phyloP scores from a whole-genome alignment of 345 rosid species.

The Balakata baccata region DNA sequence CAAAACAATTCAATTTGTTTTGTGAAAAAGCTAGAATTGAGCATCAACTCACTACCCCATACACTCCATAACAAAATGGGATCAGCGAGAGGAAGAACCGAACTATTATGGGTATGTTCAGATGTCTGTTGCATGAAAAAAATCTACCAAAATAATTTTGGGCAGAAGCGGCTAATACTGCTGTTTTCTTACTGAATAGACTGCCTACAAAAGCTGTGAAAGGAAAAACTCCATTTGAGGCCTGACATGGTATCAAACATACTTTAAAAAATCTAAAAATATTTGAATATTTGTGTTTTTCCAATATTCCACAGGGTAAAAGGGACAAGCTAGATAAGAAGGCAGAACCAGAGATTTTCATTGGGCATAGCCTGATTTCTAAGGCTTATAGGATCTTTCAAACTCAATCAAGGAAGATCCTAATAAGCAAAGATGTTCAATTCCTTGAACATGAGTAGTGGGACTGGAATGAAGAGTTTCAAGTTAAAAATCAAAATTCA shows the following conservation, averaged over 20 bases:
- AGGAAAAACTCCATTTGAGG: not conserved
- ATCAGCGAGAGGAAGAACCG: not conserved
- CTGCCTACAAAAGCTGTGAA: not conserved
- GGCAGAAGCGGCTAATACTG: not conserved
- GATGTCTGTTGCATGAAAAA: not conserved
- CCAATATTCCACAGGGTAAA: no score
- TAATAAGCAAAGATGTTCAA: no score
- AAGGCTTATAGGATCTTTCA: no score
- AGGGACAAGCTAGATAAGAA: no score
- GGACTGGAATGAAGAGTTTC: no score
- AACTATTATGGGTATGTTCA: not conserved
- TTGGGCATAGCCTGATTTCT: no score
- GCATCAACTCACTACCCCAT: not conserved
- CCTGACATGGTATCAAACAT: not conserved
- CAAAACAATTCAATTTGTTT: not conserved
- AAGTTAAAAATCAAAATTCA: no score
- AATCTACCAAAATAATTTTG: not conserved
- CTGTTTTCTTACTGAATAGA: not conserved
- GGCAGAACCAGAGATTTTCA: no score
- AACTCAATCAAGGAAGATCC: no score
- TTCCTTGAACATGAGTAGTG: no score
- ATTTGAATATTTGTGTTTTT: no score
- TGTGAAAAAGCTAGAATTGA: slow-evolving; percentile 7
- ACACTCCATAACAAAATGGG: not conserved
- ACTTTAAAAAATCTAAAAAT: not conserved